phyloP scores from a whole-genome alignment of 352 stramenopile genomes.

The Phytopythium helicoides region DNA sequence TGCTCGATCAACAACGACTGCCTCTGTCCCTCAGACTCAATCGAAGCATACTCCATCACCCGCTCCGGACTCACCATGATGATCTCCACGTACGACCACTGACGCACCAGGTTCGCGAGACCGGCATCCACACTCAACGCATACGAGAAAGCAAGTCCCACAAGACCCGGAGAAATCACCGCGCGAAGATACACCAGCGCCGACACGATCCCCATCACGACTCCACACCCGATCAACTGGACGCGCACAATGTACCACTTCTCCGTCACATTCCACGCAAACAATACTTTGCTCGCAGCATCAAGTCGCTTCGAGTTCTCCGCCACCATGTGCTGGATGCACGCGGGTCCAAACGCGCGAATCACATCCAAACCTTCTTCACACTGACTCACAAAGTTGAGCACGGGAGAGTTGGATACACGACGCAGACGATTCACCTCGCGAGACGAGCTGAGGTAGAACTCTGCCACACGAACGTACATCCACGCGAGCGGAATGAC shows the following conservation, averaged over 20 bases:
- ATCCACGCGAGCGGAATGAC: constrained; percentile 72
- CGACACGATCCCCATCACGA: constrained; percentile 15
- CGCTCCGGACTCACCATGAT: constrained; percentile 21
- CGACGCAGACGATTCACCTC: constrained; percentile 19
- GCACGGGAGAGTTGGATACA: constrained; percentile 19
- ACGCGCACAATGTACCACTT: constrained; percentile 26
- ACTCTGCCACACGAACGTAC: constrained; percentile 43
- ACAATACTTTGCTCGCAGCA: constrained; percentile 2
- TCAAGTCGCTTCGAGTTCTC: constrained; percentile 10
- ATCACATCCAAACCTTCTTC: constrained; percentile 16
- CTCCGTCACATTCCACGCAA: constrained; percentile 5
- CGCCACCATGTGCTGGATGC: not conserved
- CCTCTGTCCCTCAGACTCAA: not conserved
- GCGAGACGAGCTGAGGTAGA: constrained; percentile 24
- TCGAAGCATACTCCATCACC: constrained; percentile 1
- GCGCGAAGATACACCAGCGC: constrained; percentile 17
- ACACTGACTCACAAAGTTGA: constrained; percentile 15
- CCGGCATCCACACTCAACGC: constrained; percentile 69
- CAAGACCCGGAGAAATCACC: constrained; percentile 39
- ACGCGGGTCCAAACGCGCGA: constrained; percentile 20
- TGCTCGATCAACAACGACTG: not conserved
- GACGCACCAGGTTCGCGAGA: constrained; percentile 62
- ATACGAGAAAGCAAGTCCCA: constrained; percentile 78
- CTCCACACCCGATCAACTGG: constrained; percentile 19
- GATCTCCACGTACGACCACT: constrained; percentile 17